Evolutionary conservation across 768 basidiomycete genomes (phyloP).

Genomic region (Tulasnella sp.): DNA sequence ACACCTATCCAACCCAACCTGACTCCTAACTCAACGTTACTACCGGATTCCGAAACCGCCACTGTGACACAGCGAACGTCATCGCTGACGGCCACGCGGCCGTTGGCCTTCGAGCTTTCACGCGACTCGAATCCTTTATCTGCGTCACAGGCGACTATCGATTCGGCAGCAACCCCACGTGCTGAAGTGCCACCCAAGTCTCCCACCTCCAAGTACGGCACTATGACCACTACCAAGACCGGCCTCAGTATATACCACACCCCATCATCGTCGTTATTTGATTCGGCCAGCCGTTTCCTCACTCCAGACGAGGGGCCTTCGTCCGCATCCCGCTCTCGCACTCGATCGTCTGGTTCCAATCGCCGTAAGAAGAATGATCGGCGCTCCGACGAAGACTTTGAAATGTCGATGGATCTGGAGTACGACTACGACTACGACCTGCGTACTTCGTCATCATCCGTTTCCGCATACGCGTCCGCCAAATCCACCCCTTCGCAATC

Average conservation of each 20-base stretch:
- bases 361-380: no score
- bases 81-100: neutral
- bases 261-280: conserved; percentile 59
- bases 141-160: neutral
- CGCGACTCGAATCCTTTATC: neutral
- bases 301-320: conserved; percentile 33
- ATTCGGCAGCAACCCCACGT: neutral
- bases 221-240: conserved; percentile 46
- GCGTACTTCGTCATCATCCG: neutral
- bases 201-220: conserved; percentile 39
- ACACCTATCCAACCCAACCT: neutral
- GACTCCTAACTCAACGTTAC: no score
- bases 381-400: neutral
- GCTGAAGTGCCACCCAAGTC: conserved; percentile 29
- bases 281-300: conserved; percentile 38
- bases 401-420: conserved; percentile 8
- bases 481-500: conserved; percentile 10
- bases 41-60: no score
- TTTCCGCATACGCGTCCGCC: conserved; percentile 8
- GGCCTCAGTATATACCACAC: conserved; percentile 60
- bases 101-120: neutral
- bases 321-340: neutral
- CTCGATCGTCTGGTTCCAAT: no score
- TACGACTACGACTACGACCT: conserved; percentile 3
- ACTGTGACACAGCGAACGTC: neutral